Evolutionary conservation across 345 rosid genomes (phyloP).

Genomic region (Rhizophora apiculata): DNA sequence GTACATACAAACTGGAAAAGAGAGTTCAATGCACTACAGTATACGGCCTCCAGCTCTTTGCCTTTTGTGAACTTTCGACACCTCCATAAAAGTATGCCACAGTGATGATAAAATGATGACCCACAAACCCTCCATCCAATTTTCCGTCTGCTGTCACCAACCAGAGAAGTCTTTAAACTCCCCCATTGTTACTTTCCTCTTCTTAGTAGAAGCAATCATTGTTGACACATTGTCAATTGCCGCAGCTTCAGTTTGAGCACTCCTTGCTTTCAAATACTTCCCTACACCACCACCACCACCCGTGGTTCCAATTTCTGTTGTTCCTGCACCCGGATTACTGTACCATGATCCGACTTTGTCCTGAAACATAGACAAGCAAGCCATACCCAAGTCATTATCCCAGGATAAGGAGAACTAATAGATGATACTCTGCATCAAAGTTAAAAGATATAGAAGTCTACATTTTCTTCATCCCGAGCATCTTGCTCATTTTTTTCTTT

Average conservation of each 20-base stretch:
- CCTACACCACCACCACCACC: conserved; percentile 67
- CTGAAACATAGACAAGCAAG: conserved; percentile 35
- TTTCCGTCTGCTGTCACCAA: conserved; percentile 44
- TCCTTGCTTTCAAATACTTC: conserved; percentile 68
- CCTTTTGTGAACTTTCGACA: no score
- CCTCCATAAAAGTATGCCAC: no score
- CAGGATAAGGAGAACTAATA: not conserved
- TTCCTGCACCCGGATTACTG: conserved; percentile 79
- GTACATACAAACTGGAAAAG: conserved; percentile 6
- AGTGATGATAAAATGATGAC: conserved; percentile 1
- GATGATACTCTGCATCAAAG: not conserved
- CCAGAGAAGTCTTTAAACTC: conserved; percentile 75
- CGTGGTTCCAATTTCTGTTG: conserved; percentile 39
- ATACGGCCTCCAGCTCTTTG: not conserved
- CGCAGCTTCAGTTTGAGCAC: conserved; percentile 35
- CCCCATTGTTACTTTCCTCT: conserved; percentile 55
- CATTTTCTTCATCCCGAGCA: conserved; percentile 59
- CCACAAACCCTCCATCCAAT: conserved; percentile 1
- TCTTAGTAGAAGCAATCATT: conserved; percentile 45
- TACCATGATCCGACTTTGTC: conserved; percentile 87
- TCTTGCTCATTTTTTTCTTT: conserved; percentile 53
- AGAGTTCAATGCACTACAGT: conserved; percentile 3
- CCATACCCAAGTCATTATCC: conserved; percentile 4
- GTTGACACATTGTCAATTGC: conserved; percentile 31
- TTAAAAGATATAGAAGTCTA: conserved; percentile 16